Conservation (phyloP, 1,284 basidiomycete genomes). For the Trametes pubescens region DNA sequence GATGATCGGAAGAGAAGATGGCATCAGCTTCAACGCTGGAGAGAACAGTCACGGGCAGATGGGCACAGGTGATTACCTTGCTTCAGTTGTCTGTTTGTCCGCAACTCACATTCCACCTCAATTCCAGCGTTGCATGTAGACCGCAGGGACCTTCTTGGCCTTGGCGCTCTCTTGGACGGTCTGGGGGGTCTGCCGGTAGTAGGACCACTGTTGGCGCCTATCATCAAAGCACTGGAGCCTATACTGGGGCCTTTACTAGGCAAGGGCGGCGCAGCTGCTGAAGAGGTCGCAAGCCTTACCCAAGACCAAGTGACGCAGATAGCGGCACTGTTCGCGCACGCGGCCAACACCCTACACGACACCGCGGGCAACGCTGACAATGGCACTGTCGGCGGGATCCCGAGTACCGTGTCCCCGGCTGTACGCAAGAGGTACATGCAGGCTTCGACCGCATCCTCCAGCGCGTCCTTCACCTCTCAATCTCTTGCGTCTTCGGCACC, state of each 20-base stretch:
- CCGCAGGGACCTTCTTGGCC: background rate
- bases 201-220: background rate
- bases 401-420: background rate
- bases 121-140: background rate
- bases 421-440: conserved; percentile 1
- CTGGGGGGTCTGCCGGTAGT: conserved; percentile 8
- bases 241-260: background rate
- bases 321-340: background rate
- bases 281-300: background rate
- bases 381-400: background rate
- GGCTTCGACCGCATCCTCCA: background rate
- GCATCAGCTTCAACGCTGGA: background rate
- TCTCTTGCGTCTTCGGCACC: background rate
- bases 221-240: background rate
- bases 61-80: conserved; percentile 1
- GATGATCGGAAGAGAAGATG: conserved; percentile 9
- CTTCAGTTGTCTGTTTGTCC: background rate
- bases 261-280: background rate
- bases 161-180: background rate
- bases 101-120: background rate
- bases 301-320: background rate
- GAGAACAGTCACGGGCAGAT: background rate
- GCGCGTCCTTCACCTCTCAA: background rate
- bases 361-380: background rate
- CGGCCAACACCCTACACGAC: background rate